These are phyloP conservation scores for Spergularia azorica DNA, from an alignment of 179 eudicot genomes.

Conservation along the genomic window DNA sequence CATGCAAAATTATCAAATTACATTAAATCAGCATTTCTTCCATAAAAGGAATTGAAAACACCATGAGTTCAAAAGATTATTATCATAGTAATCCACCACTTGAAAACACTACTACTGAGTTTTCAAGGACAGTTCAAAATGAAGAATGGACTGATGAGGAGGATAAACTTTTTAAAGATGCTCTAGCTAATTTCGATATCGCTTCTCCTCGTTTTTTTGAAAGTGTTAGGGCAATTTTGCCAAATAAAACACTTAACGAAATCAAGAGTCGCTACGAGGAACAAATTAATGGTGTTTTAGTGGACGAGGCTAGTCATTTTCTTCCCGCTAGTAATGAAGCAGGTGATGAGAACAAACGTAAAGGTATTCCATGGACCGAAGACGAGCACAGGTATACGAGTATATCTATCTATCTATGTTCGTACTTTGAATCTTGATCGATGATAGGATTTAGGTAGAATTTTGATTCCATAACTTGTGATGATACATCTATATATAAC, in stretches of 20 bases:
- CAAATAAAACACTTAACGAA: slow-evolving; percentile 34
- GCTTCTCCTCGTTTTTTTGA: slow-evolving; percentile 30
- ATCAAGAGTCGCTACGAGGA: slow-evolving; percentile 36
- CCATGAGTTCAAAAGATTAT: neutral
- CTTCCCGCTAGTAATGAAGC: neutral
- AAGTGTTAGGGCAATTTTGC: slow-evolving; percentile 29
- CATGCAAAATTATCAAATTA: neutral
- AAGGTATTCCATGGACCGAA: slow-evolving; percentile 32
- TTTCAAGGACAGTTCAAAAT: neutral
- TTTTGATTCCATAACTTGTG: neutral
- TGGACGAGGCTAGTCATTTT: slow-evolving; percentile 26
- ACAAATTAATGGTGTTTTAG: slow-evolving; percentile 29
- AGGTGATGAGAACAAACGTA: slow-evolving; percentile 17
- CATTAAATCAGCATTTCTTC: neutral
- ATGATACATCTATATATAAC: no score
- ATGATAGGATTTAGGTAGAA: no score
- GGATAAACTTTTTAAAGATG: slow-evolving; percentile 41
- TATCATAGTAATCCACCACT: neutral
- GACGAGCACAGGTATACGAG: slow-evolving; percentile 35
- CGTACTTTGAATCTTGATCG: no score
- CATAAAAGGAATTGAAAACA: neutral
- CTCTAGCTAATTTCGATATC: slow-evolving; percentile 31
- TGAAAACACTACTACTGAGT: neutral
- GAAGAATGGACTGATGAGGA: slow-evolving; percentile 40
- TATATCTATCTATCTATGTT: no score